Percentiles rank a stretch among this genome's conserved stretches.
Conservation (phyloP, 805 yeast genomes). For the Starmerella vitae region DNA sequence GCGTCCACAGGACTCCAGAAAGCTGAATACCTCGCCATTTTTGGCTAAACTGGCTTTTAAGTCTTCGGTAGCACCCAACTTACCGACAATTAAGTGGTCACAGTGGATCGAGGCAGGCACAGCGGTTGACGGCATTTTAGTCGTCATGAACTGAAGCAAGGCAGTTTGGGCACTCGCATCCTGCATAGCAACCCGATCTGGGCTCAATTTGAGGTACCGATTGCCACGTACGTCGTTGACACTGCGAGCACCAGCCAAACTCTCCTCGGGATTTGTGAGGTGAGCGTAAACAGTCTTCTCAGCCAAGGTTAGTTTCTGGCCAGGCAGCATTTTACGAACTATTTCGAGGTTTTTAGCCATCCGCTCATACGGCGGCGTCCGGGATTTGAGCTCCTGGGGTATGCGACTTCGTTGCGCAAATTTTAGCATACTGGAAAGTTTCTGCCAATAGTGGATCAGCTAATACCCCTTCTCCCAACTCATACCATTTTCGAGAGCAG, state of each 20-base stretch:
- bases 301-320: slow-evolving; percentile 77
- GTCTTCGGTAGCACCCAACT: slow-evolving; percentile 79
- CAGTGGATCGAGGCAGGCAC: slow-evolving; percentile 96
- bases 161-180: slow-evolving; percentile 99
- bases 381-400: slow-evolving; percentile 48
- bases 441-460: slow-evolving; percentile 1
- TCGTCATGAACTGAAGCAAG: slow-evolving; percentile 94
- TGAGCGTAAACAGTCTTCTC: slow-evolving; percentile 93
- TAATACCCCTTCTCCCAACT: background rate
- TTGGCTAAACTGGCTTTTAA: slow-evolving; percentile 65
- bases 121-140: slow-evolving; percentile 73
- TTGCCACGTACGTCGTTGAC: slow-evolving; percentile 60
- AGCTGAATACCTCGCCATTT: slow-evolving; percentile 91
- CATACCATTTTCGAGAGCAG: background rate
- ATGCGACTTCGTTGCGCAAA: slow-evolving; percentile 25
- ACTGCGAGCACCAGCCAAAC: slow-evolving; percentile 40
- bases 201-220: slow-evolving; percentile 80
- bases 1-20: slow-evolving; percentile 81
- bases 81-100: slow-evolving; percentile 95
- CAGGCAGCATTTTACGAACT: slow-evolving; percentile 48
- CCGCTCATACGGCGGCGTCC: slow-evolving; percentile 82
- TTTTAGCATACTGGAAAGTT: slow-evolving; percentile 6
- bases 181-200: slow-evolving; percentile 98
- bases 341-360: slow-evolving; percentile 47
- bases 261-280: slow-evolving; percentile 73